Base-by-base conservation (phyloP, 129 eudicot genomes). In the Cynara cardunculus region DNA sequence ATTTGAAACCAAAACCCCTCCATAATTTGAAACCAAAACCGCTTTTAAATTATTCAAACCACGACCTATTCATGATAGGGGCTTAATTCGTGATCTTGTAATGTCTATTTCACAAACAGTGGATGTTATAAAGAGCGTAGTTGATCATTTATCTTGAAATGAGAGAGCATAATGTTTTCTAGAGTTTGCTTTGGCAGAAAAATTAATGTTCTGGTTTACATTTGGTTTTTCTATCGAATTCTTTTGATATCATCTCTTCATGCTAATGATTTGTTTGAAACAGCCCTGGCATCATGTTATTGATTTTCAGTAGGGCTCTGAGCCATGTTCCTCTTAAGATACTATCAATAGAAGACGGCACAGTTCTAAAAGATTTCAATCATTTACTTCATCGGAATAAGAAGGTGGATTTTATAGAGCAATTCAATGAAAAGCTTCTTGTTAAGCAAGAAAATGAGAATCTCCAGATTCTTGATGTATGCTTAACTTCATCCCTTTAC, bases 371-470 rank as follows among this genome's bases (percentile, higher is more conserved):
- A 53, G 86, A 84, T 13, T 88, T 88, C 66, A 85, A 85, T 66
- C 91, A 88, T 62, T 53, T 85, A 22, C 88, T 88, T 71, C 91
- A 88, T 80, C 81, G 91, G 11, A 85, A 88, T 74, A 85, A 82
- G 46, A 88, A 88, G 81, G 89, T 88, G 82, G 89, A 88, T 61
- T 88, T 85, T 28, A 88, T 88, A 41, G 90, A 87, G 22, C 90
- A 87, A 66, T 87, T 87, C 79, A 87, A 87, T 37, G 90, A 85
- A 82, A 88, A 88, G 87, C 91, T 88, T 66, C 89, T 88, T 21
- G 91, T 88, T 44, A 88, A 88, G 84, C 91, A 88, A 82, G 91
- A 88, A 21, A 82, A 85, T 2, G 91, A 88, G 78, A 88, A 88
- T 82, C 91, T 88, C 53, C 89, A 88, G 72, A 88, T 88, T 75